Evolutionary conservation across 371 early-diverging fungal species (phyloP).

Genomic region (Haplosporangium sp.): DNA sequence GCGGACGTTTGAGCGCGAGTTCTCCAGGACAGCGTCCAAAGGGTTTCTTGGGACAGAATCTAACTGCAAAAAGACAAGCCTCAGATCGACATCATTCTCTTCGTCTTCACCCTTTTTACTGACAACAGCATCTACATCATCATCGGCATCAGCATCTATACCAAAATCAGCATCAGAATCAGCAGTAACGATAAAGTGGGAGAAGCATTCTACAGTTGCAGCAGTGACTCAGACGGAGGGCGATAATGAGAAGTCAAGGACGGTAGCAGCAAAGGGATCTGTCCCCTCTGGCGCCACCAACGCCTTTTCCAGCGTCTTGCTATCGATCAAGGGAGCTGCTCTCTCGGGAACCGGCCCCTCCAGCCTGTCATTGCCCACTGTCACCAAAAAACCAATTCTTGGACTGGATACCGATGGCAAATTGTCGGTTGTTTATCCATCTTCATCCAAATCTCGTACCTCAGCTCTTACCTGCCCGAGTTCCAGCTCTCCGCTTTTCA

Average conservation of each 20-base stretch:
- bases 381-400: neutral
- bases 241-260: neutral
- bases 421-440: neutral
- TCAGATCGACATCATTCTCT: neutral
- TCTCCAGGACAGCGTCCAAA: constrained; percentile 35
- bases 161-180: too few relatives aligned
- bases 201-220: too few relatives aligned
- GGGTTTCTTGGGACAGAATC: constrained; percentile 36
- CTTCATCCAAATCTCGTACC: neutral
- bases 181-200: too few relatives aligned
- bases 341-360: constrained; percentile 11
- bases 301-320: constrained; percentile 2
- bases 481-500: neutral
- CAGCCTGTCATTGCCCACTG: constrained; percentile 1
- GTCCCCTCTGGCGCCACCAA: neutral
- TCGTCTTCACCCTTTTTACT: neutral
- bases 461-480: neutral
- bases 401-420: neutral
- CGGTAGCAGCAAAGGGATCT: neutral
- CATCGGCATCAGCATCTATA: neutral
- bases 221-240: too few relatives aligned
- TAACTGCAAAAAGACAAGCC: constrained; percentile 1
- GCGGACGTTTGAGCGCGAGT: constrained; percentile 27
- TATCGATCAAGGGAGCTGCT: constrained; percentile 16
- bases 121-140: neutral